A percentile compares a stretch with the other conserved stretches of the same genome.
Conservation (phyloP, 2,329 filamentous ascomycete species). For the Xylaria sp. region DNA sequence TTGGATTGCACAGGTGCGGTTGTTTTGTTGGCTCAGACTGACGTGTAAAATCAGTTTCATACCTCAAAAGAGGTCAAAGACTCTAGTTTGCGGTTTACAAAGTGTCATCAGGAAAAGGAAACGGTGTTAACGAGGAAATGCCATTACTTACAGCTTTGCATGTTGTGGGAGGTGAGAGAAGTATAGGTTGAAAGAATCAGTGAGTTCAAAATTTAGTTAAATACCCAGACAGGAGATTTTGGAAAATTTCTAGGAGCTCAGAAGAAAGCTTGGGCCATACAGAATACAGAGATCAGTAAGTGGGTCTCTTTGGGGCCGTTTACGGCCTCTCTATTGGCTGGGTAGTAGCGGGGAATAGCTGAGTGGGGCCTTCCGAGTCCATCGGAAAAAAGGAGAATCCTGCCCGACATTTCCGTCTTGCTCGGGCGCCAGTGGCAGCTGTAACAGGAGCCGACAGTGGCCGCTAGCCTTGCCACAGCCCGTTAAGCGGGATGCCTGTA, state of each 20-base stretch:
- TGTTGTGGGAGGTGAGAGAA: slow-evolving; percentile 21
- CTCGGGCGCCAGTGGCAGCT: neutral
- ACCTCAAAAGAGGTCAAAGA: slow-evolving; percentile 83
- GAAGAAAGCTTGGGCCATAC: slow-evolving; percentile 17
- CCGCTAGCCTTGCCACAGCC: neutral
- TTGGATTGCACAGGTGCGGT: slow-evolving; percentile 7
- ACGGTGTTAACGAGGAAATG: neutral
- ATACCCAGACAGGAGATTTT: slow-evolving; percentile 16
- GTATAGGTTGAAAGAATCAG: slow-evolving; percentile 18
- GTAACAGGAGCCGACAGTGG: slow-evolving; percentile 2
- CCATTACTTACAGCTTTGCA: slow-evolving; percentile 36
- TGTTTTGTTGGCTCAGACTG: slow-evolving; percentile 76
- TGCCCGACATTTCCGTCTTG: slow-evolving; percentile 3
- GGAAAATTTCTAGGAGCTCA: slow-evolving; percentile 34
- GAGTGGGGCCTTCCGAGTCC: slow-evolving; percentile 2
- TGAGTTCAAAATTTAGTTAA: slow-evolving; percentile 30
- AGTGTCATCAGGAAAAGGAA: slow-evolving; percentile 73
- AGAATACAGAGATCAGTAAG: neutral
- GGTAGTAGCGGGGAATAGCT: neutral
- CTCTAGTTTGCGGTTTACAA: slow-evolving; percentile 85
- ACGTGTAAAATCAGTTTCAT: slow-evolving; percentile 93
- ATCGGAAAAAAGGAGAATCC: slow-evolving; percentile 29
- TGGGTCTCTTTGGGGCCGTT: neutral
- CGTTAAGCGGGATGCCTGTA: neutral
- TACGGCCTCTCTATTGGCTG: slow-evolving; percentile 20